A percentile compares a stretch with the other conserved stretches of the same genome.
These are phyloP conservation scores for Harringtonia lauricola DNA, from an alignment of 2,329 filamentous ascomycete genomes.

Conservation along the genomic window DNA sequence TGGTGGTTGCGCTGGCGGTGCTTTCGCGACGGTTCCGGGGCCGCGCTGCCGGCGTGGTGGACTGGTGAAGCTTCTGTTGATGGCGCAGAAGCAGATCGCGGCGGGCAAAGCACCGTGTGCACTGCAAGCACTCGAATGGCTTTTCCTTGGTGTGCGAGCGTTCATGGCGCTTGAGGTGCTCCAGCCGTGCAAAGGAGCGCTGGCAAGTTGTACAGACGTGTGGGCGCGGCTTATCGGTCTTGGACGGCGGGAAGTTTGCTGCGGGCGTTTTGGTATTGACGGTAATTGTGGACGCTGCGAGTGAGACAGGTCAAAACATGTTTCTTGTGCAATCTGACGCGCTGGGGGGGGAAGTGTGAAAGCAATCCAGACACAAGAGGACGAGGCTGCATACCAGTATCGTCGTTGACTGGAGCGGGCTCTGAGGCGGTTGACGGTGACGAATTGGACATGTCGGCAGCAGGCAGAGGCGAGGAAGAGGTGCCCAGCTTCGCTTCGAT, in stretches of 20 bases:
- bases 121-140: conserved; percentile 94
- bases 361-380: neutral
- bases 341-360: neutral
- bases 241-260: conserved; percentile 62
- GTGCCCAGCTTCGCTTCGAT: conserved; percentile 10
- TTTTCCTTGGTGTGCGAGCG: conserved; percentile 98
- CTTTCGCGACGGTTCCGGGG: conserved; percentile 87
- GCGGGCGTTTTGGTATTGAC: conserved; percentile 32
- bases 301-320: neutral
- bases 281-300: conserved; percentile 37
- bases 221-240: conserved; percentile 93
- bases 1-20: conserved; percentile 59
- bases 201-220: conserved; percentile 88
- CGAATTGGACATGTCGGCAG: conserved; percentile 16
- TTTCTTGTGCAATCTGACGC: no score
- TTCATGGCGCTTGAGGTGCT: conserved; percentile 95
- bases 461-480: neutral
- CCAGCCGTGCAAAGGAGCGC: conserved; percentile 85
- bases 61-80: conserved; percentile 97
- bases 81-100: conserved; percentile 85
- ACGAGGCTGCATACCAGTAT: conserved; percentile 15
- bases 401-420: conserved; percentile 14
- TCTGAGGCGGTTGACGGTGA: conserved; percentile 6
- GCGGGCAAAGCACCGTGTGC: conserved; percentile 85
- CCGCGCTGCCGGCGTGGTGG: conserved; percentile 74